Evolutionary conservation across 1,284 basidiomycete species (phyloP), one percentile per base, ranked within the genome.

Genomic region (Somion occarium): DNA sequence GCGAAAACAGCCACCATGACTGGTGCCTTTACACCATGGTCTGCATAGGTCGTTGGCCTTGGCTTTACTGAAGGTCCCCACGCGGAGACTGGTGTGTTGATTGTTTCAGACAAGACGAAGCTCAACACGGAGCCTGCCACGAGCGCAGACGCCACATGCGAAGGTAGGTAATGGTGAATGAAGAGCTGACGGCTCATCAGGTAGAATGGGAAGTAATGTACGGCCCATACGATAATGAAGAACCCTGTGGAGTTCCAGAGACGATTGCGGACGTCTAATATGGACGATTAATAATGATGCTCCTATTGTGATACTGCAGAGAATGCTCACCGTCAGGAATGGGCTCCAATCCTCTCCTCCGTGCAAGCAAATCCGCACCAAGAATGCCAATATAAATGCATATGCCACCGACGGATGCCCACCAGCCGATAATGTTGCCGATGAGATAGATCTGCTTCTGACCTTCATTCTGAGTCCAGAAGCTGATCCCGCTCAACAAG

Each of bases 191-290:
- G 91, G 63, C 81, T 88, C 93, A 99, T 98, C 30, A 98, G 78
- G 85, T 91, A 99, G 81, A 99, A 99, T 11, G 97, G 97, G 64
- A 92, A 74, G 73, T 98, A 99, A 71, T 99, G 97, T 56, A 90
- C 91, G 5, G 82, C 86, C 97, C 97, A 99, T 9, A 96, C 83
- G 37, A 93, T 73, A 48, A 94, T 71, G 80, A 99, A 98, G 77
- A 98, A 98, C 30, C 96, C 93, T 20, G 90, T 84, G 49, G 93
- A 93, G 69, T 98, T 95, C 83, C 94, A 91, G 24, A 98, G 75
- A 42, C 97, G 84, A 64, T 94, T 93, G 48, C 94, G 91, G 25
- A 94, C 83, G 52, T 87, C 93, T 91, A 60, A 46, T 48, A 47
- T 7, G 30, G 30, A 34, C 15, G 7, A 34, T 34, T 34, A 15